Conservation (phyloP, 768 basidiomycete species). For the Rhodotorula graminis region DNA sequence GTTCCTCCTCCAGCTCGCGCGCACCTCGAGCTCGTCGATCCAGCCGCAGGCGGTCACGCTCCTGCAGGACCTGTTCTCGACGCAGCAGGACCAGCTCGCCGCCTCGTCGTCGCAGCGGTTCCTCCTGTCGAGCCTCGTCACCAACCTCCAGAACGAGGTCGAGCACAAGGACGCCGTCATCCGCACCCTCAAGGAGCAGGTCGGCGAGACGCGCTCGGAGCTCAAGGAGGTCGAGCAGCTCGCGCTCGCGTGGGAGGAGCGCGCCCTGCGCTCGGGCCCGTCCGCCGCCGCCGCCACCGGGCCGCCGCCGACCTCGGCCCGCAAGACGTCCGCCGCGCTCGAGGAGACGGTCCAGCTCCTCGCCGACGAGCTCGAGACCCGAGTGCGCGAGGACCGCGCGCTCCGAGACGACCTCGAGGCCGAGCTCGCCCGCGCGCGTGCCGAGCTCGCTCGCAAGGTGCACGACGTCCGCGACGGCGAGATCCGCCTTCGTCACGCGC, state of each 20-base stretch:
- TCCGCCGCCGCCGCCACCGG: not conserved
- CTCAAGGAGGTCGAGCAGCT: conserved; percentile 11
- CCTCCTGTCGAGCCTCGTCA: conserved; percentile 22
- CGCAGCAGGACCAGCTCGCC: conserved; percentile 22
- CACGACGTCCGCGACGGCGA: conserved; percentile 14
- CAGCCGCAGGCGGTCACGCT: conserved; percentile 4
- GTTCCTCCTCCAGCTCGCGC: conserved; percentile 15
- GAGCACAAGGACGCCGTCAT: conserved; percentile 26
- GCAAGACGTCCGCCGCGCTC: conserved; percentile 19
- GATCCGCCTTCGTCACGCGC: conserved; percentile 16
- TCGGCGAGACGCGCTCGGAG: conserved; percentile 4
- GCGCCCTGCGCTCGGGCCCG: not conserved
- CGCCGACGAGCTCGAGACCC: conserved; percentile 35
- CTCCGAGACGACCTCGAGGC: conserved; percentile 1
- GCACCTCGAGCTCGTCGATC: not conserved
- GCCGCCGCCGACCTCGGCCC: not conserved
- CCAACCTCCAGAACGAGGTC: conserved; percentile 29
- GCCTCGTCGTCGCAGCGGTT: conserved; percentile 17
- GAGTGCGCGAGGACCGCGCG: conserved; percentile 9
- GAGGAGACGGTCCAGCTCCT: conserved; percentile 29
- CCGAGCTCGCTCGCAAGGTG: not conserved
- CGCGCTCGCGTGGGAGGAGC: conserved; percentile 17
- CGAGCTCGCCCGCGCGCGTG: conserved; percentile 4
- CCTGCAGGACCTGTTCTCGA: conserved; percentile 29
- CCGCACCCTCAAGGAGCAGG: conserved; percentile 17